These are phyloP conservation scores for Fusarium multiceps DNA, from an alignment of 2,329 filamentous ascomycete genomes.

Conservation along the genomic window DNA sequence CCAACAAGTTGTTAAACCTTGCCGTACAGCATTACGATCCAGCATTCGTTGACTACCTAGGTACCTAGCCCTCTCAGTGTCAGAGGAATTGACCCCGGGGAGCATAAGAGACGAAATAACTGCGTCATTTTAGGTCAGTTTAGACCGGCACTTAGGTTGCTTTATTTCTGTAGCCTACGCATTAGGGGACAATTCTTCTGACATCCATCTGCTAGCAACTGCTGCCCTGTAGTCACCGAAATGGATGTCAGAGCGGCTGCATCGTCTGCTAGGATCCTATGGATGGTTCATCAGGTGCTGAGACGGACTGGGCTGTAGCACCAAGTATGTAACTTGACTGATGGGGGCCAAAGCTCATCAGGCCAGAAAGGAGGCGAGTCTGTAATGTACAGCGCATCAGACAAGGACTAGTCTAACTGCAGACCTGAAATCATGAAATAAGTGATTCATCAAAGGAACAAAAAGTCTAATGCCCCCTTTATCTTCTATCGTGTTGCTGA, in stretches of 20 bases:
- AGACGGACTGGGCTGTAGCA: constrained; percentile 13
- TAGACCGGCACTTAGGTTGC: no score
- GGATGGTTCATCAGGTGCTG: constrained; percentile 7
- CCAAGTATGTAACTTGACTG: background rate
- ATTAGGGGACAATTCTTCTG: no score
- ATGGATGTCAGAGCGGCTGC: constrained; percentile 33
- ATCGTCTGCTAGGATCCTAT: constrained; percentile 21
- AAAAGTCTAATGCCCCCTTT: constrained; percentile 15
- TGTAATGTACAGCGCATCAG: background rate
- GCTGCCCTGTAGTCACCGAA: constrained; percentile 1
- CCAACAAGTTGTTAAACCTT: constrained; percentile 8
- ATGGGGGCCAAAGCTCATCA: constrained; percentile 33
- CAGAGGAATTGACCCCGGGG: no score
- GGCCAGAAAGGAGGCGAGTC: constrained; percentile 23
- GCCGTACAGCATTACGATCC: constrained; percentile 8
- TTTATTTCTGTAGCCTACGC: no score
- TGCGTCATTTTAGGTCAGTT: no score
- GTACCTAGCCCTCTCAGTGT: no score
- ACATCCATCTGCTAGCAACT: background rate
- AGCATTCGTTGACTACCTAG: background rate
- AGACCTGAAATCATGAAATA: background rate
- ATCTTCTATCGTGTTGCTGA: background rate
- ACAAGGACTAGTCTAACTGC: background rate
- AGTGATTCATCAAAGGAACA: constrained; percentile 5
- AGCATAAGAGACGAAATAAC: no score